These are phyloP conservation scores for Chamaecyparis obtusa DNA, from an alignment of 75 land plant genomes.

Conservation along the genomic window DNA sequence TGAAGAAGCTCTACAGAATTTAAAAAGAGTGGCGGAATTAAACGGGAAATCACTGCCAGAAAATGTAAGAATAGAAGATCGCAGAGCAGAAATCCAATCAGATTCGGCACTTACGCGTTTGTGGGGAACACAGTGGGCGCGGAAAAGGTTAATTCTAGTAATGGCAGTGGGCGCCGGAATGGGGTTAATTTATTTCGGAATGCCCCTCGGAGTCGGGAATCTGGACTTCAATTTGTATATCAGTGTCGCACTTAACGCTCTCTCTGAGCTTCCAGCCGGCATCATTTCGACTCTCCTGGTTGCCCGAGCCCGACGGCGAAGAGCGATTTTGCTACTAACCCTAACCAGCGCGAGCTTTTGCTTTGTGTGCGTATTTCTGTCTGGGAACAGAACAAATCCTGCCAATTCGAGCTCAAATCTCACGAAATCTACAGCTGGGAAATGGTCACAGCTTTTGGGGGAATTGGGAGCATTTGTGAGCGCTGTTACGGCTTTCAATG, in stretches of 20 bases:
- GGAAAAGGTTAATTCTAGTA: no score
- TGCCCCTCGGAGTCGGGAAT: not conserved
- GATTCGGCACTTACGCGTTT: not conserved
- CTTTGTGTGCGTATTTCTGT: not conserved
- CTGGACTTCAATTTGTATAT: not conserved
- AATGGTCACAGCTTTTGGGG: constrained; percentile 13
- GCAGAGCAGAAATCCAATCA: not conserved
- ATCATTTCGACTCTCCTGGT: not conserved
- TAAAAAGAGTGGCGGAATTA: constrained; percentile 22
- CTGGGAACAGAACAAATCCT: not conserved
- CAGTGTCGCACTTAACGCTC: not conserved
- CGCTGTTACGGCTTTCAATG: constrained; percentile 32
- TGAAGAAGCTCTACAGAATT: constrained; percentile 30
- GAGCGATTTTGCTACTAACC: not conserved
- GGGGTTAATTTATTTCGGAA: not conserved
- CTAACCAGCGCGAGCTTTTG: not conserved
- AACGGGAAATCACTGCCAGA: not conserved
- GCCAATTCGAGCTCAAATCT: not conserved
- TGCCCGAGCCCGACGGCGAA: not conserved
- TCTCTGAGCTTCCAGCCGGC: not conserved
- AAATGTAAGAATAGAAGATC: no score
- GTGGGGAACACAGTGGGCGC: no score
- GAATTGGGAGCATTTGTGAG: constrained; percentile 40
- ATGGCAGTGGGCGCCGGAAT: no score
- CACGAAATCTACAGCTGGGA: no score